Evolutionary conservation across 1,284 basidiomycete genomes (phyloP).

Genomic region (Ustilago tritici): DNA sequence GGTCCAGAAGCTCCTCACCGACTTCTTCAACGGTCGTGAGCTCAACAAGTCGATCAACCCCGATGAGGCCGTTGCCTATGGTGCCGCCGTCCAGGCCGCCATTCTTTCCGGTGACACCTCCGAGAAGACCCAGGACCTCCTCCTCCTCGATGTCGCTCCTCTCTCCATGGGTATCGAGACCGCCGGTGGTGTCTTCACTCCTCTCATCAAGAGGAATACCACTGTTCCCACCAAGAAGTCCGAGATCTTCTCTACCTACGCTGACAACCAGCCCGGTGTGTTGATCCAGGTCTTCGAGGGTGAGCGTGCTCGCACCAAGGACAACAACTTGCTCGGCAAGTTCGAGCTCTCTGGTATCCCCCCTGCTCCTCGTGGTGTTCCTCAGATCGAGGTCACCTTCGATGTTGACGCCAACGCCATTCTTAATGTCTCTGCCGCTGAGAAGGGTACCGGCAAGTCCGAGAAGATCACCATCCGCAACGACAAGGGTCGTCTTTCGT

Average conservation of each 20-base stretch:
- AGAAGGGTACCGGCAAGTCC: slow-evolving; percentile 98
- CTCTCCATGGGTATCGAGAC: slow-evolving; percentile 97
- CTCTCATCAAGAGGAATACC: slow-evolving; percentile 97
- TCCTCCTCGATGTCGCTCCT: slow-evolving; percentile 96
- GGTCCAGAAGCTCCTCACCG: slow-evolving; percentile 96
- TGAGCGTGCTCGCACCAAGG: slow-evolving; percentile 98
- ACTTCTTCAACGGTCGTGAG: slow-evolving; percentile 90
- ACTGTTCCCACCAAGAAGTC: slow-evolving; percentile 99
- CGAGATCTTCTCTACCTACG: slow-evolving; percentile 98
- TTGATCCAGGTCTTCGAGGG: slow-evolving; percentile 99
- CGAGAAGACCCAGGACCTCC: slow-evolving; percentile 95
- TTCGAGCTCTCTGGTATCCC: slow-evolving; percentile 98
- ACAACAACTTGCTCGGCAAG: slow-evolving; percentile 98
- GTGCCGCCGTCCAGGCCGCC: slow-evolving; percentile 98
- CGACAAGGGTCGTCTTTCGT: slow-evolving; percentile 97
- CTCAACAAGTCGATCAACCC: slow-evolving; percentile 86
- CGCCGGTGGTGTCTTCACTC: slow-evolving; percentile 97
- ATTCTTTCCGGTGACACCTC: slow-evolving; percentile 98
- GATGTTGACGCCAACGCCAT: slow-evolving; percentile 99
- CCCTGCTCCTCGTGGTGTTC: slow-evolving; percentile 96
- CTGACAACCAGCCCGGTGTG: slow-evolving; percentile 99
- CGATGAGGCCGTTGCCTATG: slow-evolving; percentile 98
- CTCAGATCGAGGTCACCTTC: slow-evolving; percentile 97
- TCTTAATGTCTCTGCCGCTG: slow-evolving; percentile 92
- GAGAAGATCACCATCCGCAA: slow-evolving; percentile 95